These are phyloP conservation scores for Sclerotinia sclerotiorum DNA, from an alignment of 2,329 filamentous ascomycete species.

Conservation along the genomic window DNA sequence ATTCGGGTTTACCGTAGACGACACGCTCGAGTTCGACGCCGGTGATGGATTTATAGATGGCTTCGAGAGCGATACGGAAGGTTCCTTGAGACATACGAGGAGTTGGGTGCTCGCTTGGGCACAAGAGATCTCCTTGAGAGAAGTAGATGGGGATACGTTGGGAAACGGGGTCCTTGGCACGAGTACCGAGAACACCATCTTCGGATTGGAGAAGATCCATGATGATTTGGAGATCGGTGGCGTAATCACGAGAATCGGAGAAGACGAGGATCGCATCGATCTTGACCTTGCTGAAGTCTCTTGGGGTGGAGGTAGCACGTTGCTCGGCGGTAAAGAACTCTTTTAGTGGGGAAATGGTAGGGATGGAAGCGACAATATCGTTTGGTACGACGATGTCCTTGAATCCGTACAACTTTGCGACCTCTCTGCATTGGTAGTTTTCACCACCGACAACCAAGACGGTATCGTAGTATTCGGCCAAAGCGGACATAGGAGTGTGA, in stretches of 20 bases:
- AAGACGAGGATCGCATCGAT: slow-evolving; percentile 76
- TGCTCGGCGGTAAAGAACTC: slow-evolving; percentile 65
- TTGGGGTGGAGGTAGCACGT: slow-evolving; percentile 57
- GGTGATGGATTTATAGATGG: slow-evolving; percentile 70
- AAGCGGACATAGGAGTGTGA: slow-evolving; percentile 73
- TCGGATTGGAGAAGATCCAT: slow-evolving; percentile 69
- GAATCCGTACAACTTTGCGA: slow-evolving; percentile 72
- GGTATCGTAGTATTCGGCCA: slow-evolving; percentile 66
- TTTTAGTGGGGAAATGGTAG: slow-evolving; percentile 67
- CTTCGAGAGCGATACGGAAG: slow-evolving; percentile 73
- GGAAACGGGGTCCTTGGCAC: slow-evolving; percentile 63
- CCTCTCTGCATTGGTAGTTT: slow-evolving; percentile 71
- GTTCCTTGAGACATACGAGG: slow-evolving; percentile 71
- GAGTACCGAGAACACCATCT: slow-evolving; percentile 64
- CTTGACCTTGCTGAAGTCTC: slow-evolving; percentile 68
- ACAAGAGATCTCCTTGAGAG: slow-evolving; percentile 63
- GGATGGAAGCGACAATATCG: slow-evolving; percentile 70
- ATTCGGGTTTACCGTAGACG: slow-evolving; percentile 73
- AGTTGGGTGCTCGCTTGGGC: slow-evolving; percentile 63
- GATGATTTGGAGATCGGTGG: slow-evolving; percentile 74
- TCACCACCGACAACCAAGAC: slow-evolving; percentile 75
- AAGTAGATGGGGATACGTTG: slow-evolving; percentile 74
- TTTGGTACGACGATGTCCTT: slow-evolving; percentile 71
- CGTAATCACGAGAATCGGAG: slow-evolving; percentile 72
- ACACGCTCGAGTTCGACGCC: slow-evolving; percentile 72